These are phyloP conservation scores for Lentinus brumalis DNA, from an alignment of 768 basidiomycete species.

Conservation along the genomic window DNA sequence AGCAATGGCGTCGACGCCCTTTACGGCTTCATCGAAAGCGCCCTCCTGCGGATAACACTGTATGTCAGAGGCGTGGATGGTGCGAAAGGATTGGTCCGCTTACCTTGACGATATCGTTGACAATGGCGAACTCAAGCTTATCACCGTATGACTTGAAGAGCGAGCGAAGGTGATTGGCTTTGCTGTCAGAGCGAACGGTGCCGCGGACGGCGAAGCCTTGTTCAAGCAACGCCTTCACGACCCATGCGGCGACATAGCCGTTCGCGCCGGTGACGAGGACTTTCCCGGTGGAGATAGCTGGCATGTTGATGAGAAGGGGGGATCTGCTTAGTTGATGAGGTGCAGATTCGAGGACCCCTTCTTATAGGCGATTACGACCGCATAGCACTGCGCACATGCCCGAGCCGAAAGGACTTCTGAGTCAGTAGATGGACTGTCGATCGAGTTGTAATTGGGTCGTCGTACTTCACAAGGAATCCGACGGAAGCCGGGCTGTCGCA, in stretches of 20 bases:
- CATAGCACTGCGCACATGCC: too few relatives aligned
- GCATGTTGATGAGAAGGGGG: conserved; percentile 13
- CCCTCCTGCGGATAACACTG: conserved; percentile 12
- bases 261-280: conserved; percentile 31
- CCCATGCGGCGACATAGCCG: conserved; percentile 32
- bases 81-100: not conserved
- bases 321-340: too few relatives aligned
- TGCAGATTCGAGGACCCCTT: too few relatives aligned
- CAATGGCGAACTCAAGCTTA: conserved; percentile 44
- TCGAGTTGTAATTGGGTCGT: too few relatives aligned
- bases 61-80: not conserved
- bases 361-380: too few relatives aligned
- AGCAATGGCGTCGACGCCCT: conserved; percentile 45
- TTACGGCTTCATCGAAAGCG: conserved; percentile 49
- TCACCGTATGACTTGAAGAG: conserved; percentile 38
- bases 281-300: conserved; percentile 24
- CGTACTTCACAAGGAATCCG: too few relatives aligned
- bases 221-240: conserved; percentile 36
- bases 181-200: conserved; percentile 43
- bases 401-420: too few relatives aligned
- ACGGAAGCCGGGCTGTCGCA: too few relatives aligned
- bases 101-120: conserved; percentile 49
- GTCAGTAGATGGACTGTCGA: too few relatives aligned
- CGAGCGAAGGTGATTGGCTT: conserved; percentile 44
- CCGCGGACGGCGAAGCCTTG: conserved; percentile 43